Base-by-base conservation (phyloP, 2,329 filamentous ascomycete species). In the Sporothrix sp. region DNA sequence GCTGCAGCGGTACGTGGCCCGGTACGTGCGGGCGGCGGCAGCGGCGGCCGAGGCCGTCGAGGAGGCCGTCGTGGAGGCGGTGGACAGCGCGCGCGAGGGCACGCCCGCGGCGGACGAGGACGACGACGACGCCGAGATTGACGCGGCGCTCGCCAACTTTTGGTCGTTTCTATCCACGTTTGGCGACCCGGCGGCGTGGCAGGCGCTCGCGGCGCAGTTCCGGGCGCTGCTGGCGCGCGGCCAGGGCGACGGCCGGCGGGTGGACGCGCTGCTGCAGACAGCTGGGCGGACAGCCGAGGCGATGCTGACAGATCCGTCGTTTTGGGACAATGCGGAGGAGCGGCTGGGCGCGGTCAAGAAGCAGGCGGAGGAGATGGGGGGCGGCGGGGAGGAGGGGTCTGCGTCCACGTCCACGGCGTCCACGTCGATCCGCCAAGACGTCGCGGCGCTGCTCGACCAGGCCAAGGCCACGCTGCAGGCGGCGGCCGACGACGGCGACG, bases 91-190 rank as follows among this genome's bases (percentile, higher is more conserved):
- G 0, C 25, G 30, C 13, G 0, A 23, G 37, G 0, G 28, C 25
- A 0, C 18, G 30, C 7, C 23, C 20, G 10, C 7, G 20, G 2
- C 18, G 20, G 1, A 25, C 33, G 14, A 11, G 25, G 10, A 23
- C 28, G 32, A 74, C 81, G 7, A 95, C n/a, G n/a, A 95, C 59
- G 72, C 70, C 2, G 87, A 85, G 47, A 78, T 86, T 7, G 86
- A 94, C 55, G 75, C 76, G 50, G 89, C 89, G 0, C 71, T 90
- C 18, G 76, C 77, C 55, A 89, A 91, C 58, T 84, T 94, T 48
- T 95, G 89, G 88, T 68, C 74, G 1, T 76, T 97, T 20, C 58
- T 95, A 25, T 84, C 81, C 46, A 87, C 85, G 0, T 89, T 96
- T 58, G 91, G 91, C 4, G 79, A 87, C 55, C 67, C 68, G 4